Evolutionary conservation across 768 basidiomycete species (phyloP), one percentile per base, ranked within the genome.

Genomic region (Gyrodon lividus): DNA sequence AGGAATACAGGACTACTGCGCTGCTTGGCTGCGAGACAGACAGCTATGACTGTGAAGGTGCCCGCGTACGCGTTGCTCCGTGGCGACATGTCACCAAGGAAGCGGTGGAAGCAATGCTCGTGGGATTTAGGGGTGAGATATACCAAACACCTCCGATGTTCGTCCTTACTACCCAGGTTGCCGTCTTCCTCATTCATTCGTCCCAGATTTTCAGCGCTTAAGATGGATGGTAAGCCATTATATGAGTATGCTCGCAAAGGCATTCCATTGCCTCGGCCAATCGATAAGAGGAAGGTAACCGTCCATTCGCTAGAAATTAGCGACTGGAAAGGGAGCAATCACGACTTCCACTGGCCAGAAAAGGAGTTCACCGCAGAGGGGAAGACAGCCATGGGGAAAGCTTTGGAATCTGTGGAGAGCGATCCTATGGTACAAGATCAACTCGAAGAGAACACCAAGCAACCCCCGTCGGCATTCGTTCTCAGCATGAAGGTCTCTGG

Each of bases 181-280:
- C 40, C 28, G 19, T 38, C 34, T 46, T 34, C 13, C 38, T 20
- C 47, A 43, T 49, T 54, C 52, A 51, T 47, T 51, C 39, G 49
- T 37, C 43, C 24, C 64, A 98, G 96, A 65, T 99, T 95, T 71
- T 98, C 97, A 9, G 97, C 97, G 2, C 77, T 98, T 31, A 98
- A 98, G 70, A 98, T 98, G 95, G 94, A 98, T 58, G 97, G 97
- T 1, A 91, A 81, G 68, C 92, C 92, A 0, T 69, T 98, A 31
- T 92, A 98, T 67, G 95, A 98, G 60, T 99, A 98, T 64, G 97
- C 97, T 17, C 84, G 97, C 2, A 78, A 87, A 63, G 89, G 89
- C 7, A 89, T 87, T 38, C 92, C 95, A 0, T 80, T 99, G 14
- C 97, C 97, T 28, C 84, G 94, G 8, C 89, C 96, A n/a, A 95